phyloP scores from a whole-genome alignment of 768 basidiomycete species.

The Boletus rubropictus region DNA sequence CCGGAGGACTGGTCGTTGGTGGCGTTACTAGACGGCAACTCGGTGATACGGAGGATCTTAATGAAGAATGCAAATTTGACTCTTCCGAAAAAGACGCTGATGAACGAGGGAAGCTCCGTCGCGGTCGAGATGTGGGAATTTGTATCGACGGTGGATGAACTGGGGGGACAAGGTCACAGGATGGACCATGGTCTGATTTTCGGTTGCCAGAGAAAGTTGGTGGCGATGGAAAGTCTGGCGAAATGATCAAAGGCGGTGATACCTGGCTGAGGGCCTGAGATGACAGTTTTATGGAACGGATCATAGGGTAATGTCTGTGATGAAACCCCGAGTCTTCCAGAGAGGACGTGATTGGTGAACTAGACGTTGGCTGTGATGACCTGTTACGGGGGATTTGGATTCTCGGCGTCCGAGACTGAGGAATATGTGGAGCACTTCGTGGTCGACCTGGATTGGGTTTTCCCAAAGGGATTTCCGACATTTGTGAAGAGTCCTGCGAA shows the following conservation, averaged over 20 bases:
- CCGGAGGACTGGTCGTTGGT: conserved; percentile 14
- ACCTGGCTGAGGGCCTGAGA: neutral
- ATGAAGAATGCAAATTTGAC: neutral
- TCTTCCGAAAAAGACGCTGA: conserved; percentile 9
- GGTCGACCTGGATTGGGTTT: neutral
- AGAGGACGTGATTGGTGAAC: conserved; percentile 16
- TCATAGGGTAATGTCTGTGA: conserved; percentile 4
- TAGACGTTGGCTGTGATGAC: neutral
- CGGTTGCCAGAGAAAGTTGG: neutral
- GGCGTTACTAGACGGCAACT: conserved; percentile 5
- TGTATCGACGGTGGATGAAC: neutral
- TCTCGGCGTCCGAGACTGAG: neutral
- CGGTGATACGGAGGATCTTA: neutral
- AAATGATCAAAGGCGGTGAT: conserved; percentile 7
- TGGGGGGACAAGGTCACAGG: neutral
- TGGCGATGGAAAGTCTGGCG: neutral
- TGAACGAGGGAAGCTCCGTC: neutral
- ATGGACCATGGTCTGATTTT: neutral
- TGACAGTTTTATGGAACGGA: neutral
- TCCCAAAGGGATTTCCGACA: neutral
- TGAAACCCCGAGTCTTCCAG: conserved; percentile 12
- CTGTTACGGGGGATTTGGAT: conserved; percentile 15
- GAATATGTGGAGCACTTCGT: neutral
- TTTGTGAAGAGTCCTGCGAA: conserved; percentile 6
- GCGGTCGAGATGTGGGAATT: conserved; percentile 1